These are phyloP conservation scores for Sarocladium brachiariae DNA, from an alignment of 2,329 filamentous ascomycete species.

Conservation along the genomic window DNA sequence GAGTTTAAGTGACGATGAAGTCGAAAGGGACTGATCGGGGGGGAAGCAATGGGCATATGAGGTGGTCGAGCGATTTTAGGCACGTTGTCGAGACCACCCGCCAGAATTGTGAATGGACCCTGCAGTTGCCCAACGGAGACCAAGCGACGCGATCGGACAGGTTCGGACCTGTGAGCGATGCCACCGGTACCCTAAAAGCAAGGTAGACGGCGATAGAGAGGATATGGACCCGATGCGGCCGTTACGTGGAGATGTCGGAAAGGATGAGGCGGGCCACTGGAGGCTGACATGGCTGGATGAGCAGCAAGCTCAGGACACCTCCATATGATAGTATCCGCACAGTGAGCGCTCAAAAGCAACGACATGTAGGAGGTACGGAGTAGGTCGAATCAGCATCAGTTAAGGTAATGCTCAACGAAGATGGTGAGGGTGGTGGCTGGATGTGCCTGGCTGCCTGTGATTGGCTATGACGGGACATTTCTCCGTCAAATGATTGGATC, in stretches of 20 bases:
- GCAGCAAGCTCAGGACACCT: no score
- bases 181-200: no score
- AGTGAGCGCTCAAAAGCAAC: no score
- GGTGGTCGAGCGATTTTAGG: conserved; percentile 4
- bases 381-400: neutral
- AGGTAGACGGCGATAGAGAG: no score
- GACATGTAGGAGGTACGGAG: no score
- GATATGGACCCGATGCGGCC: neutral
- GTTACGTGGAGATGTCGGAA: no score
- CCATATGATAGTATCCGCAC: no score
- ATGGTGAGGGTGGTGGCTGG: neutral
- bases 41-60: neutral
- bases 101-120: neutral
- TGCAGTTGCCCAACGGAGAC: conserved; percentile 1
- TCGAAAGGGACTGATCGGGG: neutral
- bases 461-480: neutral
- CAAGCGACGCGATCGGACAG: neutral
- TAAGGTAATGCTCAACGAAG: neutral
- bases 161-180: neutral
- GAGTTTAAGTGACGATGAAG: neutral
- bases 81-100: neutral
- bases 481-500: neutral
- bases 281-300: neutral
- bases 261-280: neutral
- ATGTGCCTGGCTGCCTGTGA: neutral